These are phyloP conservation scores for Beauveria caledonica DNA, from an alignment of 2,329 filamentous ascomycete genomes.

Conservation along the genomic window DNA sequence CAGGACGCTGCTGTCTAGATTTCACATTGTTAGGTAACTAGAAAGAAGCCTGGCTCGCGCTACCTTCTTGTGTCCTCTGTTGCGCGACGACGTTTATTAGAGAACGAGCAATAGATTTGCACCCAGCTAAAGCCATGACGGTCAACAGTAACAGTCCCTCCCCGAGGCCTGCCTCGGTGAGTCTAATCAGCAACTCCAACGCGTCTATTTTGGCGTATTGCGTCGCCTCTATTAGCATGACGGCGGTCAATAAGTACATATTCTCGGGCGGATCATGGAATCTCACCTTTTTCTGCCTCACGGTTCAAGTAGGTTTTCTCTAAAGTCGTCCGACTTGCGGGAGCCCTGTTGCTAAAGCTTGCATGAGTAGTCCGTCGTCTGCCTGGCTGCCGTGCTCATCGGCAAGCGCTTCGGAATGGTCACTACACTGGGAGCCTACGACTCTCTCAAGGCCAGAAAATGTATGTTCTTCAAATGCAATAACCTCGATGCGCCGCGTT, in stretches of 20 bases:
- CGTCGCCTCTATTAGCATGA: slow-evolving; percentile 96
- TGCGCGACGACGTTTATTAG: too few relatives aligned
- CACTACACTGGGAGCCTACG: slow-evolving; percentile 73
- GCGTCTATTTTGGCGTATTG: slow-evolving; percentile 87
- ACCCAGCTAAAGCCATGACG: background rate
- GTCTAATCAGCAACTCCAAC: slow-evolving; percentile 56
- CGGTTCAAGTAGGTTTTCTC: slow-evolving; percentile 65
- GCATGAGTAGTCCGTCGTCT: slow-evolving; percentile 66
- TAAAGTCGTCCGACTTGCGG: background rate
- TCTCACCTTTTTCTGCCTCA: slow-evolving; percentile 90
- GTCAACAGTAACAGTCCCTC: background rate
- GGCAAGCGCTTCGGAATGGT: slow-evolving; percentile 80
- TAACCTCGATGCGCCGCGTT: background rate
- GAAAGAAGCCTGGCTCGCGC: too few relatives aligned
- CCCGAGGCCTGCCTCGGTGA: background rate
- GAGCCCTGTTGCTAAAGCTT: slow-evolving; percentile 11
- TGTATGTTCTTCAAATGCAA: slow-evolving; percentile 49
- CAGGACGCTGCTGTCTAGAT: too few relatives aligned
- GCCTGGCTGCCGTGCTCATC: slow-evolving; percentile 71
- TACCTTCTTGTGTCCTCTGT: too few relatives aligned
- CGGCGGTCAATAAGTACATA: slow-evolving; percentile 98
- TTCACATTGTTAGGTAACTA: too few relatives aligned
- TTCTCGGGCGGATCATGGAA: slow-evolving; percentile 89
- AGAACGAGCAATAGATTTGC: background rate
- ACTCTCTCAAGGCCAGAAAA: slow-evolving; percentile 80